Conservation (phyloP, 106 monocot genomes). For the Dioscorea alata region DNA sequence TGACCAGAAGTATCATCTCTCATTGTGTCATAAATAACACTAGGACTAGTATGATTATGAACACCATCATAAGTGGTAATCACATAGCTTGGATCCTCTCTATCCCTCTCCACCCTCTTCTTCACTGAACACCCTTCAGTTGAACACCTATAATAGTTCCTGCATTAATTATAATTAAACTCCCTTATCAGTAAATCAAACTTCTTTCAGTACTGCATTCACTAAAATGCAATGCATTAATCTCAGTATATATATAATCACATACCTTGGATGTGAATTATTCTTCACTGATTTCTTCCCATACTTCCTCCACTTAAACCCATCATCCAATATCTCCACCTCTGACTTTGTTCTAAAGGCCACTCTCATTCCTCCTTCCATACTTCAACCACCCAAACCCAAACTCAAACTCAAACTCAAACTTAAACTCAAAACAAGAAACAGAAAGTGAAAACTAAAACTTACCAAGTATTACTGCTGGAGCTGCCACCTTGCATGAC, state of each 20-base stretch:
- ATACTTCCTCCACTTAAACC: conserved; percentile 11
- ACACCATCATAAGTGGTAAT: conserved; percentile 48
- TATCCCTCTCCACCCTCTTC: conserved; percentile 60
- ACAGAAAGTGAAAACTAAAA: background rate
- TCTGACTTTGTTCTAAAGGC: conserved; percentile 9
- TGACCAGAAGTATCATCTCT: conserved; percentile 33
- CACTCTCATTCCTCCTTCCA: background rate
- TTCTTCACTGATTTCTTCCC: conserved; percentile 11
- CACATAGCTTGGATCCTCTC: conserved; percentile 41
- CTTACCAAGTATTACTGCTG: background rate
- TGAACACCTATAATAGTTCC: conserved; percentile 57
- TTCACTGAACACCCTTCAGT: conserved; percentile 61
- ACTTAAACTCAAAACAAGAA: background rate
- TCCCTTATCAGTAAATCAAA: background rate
- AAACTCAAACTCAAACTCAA: background rate
- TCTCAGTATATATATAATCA: background rate
- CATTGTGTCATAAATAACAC: conserved; percentile 38
- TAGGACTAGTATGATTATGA: conserved; percentile 45
- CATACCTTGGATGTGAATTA: conserved; percentile 9
- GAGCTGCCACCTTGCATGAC: background rate
- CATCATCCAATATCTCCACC: conserved; percentile 6
- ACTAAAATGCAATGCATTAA: background rate
- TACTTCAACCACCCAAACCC: background rate
- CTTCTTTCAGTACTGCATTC: background rate
- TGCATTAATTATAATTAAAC: conserved; percentile 1